Conservation (phyloP, 495 filamentous ascomycete species). For the Diplogelasinospora grovesii region DNA sequence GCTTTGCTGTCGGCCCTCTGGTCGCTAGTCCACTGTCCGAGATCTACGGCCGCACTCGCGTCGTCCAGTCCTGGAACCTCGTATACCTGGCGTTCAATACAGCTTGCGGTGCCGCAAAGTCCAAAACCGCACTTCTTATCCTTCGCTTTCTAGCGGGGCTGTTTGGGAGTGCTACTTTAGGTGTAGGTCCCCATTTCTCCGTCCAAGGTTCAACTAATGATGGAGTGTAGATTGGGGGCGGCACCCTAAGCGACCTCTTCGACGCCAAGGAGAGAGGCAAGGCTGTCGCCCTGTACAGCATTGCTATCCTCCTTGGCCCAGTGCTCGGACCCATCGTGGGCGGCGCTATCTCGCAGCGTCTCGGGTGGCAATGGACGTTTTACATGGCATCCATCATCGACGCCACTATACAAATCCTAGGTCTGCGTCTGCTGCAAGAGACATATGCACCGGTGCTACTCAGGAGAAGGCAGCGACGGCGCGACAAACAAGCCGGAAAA, state of each 20-base stretch:
- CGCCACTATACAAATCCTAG: constrained; percentile 19
- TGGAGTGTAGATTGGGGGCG: too few species aligned
- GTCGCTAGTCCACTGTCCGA: constrained; percentile 58
- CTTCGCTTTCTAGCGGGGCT: constrained; percentile 53
- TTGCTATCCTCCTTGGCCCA: constrained; percentile 49
- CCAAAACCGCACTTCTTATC: constrained; percentile 46
- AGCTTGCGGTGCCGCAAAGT: constrained; percentile 50
- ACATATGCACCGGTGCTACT: constrained; percentile 57
- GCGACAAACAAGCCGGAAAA: constrained; percentile 54
- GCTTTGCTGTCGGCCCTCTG: constrained; percentile 46
- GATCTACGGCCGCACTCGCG: constrained; percentile 53
- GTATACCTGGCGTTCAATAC: constrained; percentile 53
- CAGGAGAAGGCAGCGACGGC: constrained; percentile 39
- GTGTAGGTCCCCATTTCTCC: too few species aligned
- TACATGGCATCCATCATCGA: constrained; percentile 43
- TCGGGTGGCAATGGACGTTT: constrained; percentile 50
- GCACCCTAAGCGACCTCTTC: constrained; percentile 59
- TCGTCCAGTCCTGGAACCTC: constrained; percentile 48
- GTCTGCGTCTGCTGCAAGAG: constrained; percentile 46
- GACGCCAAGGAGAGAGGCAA: constrained; percentile 56
- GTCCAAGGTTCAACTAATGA: too few species aligned
- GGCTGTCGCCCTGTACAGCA: constrained; percentile 57
- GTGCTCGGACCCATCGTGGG: constrained; percentile 49
- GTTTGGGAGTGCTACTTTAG: constrained; percentile 46
- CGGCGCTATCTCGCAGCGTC: constrained; percentile 31